A percentile compares a stretch with the other conserved stretches of the same genome.
Conservation (phyloP, 208 protist genomes). For the Acanthamoeba castellanii region DNA sequence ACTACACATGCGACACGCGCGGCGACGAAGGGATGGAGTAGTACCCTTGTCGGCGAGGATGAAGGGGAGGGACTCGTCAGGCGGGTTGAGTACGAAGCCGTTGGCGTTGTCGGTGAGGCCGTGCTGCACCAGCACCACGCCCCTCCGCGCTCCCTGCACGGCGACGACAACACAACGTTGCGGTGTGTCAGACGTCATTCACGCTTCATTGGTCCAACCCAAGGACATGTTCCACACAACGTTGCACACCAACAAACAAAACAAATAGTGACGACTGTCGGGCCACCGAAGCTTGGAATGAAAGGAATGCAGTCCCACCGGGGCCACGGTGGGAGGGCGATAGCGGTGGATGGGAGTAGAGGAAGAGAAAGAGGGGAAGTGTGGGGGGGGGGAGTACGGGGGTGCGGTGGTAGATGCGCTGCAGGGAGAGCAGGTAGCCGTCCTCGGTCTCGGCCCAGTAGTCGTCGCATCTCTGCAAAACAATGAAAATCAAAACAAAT, state of each 20-base stretch:
- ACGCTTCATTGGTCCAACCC: background rate
- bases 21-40: background rate
- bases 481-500: background rate
- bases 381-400: background rate
- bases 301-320: background rate
- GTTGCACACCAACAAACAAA: no score
- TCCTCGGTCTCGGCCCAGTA: conserved; percentile 67
- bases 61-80: conserved; percentile 67
- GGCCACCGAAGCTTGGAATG: background rate
- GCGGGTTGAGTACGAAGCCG: conserved; percentile 39
- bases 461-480: conserved; percentile 53
- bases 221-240: background rate
- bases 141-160: background rate
- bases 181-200: background rate
- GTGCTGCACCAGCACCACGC: conserved; percentile 28
- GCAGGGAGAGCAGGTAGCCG: conserved; percentile 72
- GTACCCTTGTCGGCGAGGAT: conserved; percentile 65
- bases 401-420: conserved; percentile 70
- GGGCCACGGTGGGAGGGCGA: background rate
- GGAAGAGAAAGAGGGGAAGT: background rate
- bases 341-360: background rate
- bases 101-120: conserved; percentile 39
- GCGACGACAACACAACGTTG: no score
- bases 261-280: background rate
- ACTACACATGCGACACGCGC: no score